Base-by-base conservation (phyloP, 768 basidiomycete species). In the Porphyrellus cyaneotinctus region DNA sequence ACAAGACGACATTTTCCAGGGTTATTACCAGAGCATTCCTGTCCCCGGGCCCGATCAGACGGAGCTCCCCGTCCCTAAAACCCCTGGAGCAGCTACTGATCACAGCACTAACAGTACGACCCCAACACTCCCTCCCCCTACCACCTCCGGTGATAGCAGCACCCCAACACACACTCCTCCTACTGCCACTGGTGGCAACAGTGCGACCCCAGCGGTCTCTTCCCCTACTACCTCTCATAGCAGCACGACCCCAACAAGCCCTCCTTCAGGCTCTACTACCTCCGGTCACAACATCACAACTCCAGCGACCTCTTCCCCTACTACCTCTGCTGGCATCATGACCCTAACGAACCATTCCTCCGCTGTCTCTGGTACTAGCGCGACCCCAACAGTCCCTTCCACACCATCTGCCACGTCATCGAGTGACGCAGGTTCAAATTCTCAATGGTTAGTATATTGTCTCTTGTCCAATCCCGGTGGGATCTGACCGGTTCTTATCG, bases 1-100 rank as follows among this genome's bases (percentile, higher is more conserved):
- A 0, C 89, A 92, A 64, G 64, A 78, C 48, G 86, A 89, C 64
- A 88, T 89, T 54, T 88, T 90, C 65, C 69, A 73, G 46, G 76
- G 81, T 62, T 84, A 76, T 2, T 84, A 85, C 58, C 50, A 48
- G 43, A 70, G 45, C 30, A 63, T 81, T 1, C 79, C 79, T 0
- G 62, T 66, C 10, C 79, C 79, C n/a, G 73, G 75, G 0, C 77
- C 79, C 3, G 51, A 63, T 37, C 66, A 68, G 44, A 67, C 58
- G 1, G 57, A 4, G 0, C 56, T 69, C 35, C 67, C 66, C 14
- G 53, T 65, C n/a, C 45, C 47, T 14, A 57, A 53, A 26, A 23
- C 4, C 15, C 1, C 26, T 5, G 58, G 35, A 6, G 5, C 31
- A 4, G 9, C 26, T n/a, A 2, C 45, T 14, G 11, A 1, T 11